Base-by-base conservation (phyloP, 1,284 basidiomycete genomes). In the Sanghuangporus sanghuang region DNA sequence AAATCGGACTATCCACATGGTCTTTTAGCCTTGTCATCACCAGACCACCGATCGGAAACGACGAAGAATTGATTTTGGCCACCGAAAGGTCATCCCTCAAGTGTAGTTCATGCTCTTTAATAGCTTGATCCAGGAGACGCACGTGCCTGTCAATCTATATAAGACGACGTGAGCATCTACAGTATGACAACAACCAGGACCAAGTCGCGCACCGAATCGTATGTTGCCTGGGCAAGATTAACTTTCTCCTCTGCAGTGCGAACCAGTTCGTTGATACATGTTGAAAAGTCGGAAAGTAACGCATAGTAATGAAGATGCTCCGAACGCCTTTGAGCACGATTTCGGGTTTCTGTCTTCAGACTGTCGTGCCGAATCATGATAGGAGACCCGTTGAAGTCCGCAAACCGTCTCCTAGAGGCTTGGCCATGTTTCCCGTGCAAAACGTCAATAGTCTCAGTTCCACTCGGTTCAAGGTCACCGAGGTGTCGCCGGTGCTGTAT, bases 191-290 rank as follows among this genome's bases (percentile, higher is more conserved):
- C 40, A 60, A 46, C 21, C 40, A 67, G 7, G 35, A 21, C 49
- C 2, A 38, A 52, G 12, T 18, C 9, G 73, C 83, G 63, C 71
- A 90, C 89, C 14, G 85, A 83, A 70, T 90, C 86, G 65, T 83
- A 82, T 35, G 83, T 83, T 16, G 87, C 82, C 69, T 85, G 82
- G 5, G 89, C 86, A 35, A 92, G 77, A 69, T 84, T 87, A 36
- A 87, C 82, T 71, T 92, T 92, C 72, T 92, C 90, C 67, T 89
- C 84, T 8, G 85, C 83, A 1, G 84, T 80, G 5, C 83, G 82
- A 18, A 87, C 72, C 0, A 84, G 72, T 61, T 88, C 85, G 67
- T 89, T 87, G 8, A 81, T 77, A 3, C 86, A 73, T 67, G 21
- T 23, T 4, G 64, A 61, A 18, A 64, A 46, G n/a, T 56, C 36